phyloP scores from a whole-genome alignment of 2,329 filamentous ascomycete species.

The Immersiporthe knoxdaviesiana region DNA sequence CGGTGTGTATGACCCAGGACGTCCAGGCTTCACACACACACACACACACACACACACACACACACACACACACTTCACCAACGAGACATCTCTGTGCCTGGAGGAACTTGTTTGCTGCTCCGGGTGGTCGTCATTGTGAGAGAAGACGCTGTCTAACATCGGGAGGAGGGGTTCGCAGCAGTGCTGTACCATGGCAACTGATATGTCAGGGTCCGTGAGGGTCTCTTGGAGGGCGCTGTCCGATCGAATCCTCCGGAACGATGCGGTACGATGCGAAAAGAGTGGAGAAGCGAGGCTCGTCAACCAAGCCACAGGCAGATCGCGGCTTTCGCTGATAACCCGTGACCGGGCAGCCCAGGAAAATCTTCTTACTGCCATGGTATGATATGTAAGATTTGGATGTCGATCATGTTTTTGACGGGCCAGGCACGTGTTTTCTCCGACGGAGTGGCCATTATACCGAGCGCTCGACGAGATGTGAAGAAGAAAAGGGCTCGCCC shows the following conservation, averaged over 20 bases:
- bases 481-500: background rate
- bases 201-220: background rate
- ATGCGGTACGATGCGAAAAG: background rate
- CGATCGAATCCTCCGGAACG: background rate
- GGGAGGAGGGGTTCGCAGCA: background rate
- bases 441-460: background rate
- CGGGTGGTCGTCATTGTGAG: background rate
- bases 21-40: background rate
- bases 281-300: background rate
- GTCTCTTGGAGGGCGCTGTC: background rate
- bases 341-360: constrained; percentile 5
- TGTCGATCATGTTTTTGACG: background rate
- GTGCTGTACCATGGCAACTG: background rate
- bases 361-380: no score
- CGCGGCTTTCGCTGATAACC: background rate
- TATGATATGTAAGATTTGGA: background rate
- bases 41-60: no score
- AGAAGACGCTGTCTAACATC: background rate
- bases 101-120: background rate
- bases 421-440: background rate
- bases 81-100: no score
- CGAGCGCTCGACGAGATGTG: background rate
- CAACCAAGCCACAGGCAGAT: background rate
- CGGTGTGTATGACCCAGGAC: background rate
- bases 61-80: no score